Evolutionary conservation across 2,329 filamentous ascomycete species (phyloP), one percentile per base, ranked within the genome.

Genomic region (Thielaviopsis populi): DNA sequence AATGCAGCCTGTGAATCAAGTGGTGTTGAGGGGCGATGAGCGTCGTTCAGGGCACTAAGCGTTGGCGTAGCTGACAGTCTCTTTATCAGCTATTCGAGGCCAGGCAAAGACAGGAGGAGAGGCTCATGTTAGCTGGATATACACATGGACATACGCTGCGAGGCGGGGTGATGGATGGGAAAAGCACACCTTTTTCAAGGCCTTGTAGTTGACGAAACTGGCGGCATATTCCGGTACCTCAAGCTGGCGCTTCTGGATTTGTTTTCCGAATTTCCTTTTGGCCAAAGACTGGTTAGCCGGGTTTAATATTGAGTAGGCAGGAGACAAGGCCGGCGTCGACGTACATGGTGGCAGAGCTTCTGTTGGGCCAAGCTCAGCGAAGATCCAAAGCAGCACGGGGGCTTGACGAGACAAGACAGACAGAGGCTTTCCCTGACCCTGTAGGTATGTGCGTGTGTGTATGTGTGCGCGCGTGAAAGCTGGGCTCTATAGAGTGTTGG

Each of bases 171-270:
- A 33, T 33, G 33, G 53, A 56, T 27, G 30, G 1, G n/a, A 37
- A 13, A 5, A n/a, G 30, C 76, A 67, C 73, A 95, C 94, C 89
- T 97, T 97, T 77, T 99, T 99, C 70, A 99, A 80, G 66, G 91
- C 91, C 78, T 99, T 99, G 80, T 99, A 99, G 77, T 99, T 96
- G 70, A 97, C 91, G 74, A 99, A 99, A 76, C 91, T 96, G 68
- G 92, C 91, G 67, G 94, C 92, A 86, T 99, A 99, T 82, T 99
- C 94, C 66, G 94, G 94, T 66, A 99, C 91, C 75, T 99, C 94
- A 72, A 99, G 89, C 82, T 99, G 94, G 74, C 91, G 87, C 80
- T 96, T 96, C 80, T 97, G 94, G 69, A 99, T 96, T 74, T 96
- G 90, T 80, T 99, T 99, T 75, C 94, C 94, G 79, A 99, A 99